Percentiles rank a stretch among this genome's conserved stretches.
phyloP scores from a whole-genome alignment of 2,329 filamentous ascomycete genomes.

The Aspergillus novoparasiticus region DNA sequence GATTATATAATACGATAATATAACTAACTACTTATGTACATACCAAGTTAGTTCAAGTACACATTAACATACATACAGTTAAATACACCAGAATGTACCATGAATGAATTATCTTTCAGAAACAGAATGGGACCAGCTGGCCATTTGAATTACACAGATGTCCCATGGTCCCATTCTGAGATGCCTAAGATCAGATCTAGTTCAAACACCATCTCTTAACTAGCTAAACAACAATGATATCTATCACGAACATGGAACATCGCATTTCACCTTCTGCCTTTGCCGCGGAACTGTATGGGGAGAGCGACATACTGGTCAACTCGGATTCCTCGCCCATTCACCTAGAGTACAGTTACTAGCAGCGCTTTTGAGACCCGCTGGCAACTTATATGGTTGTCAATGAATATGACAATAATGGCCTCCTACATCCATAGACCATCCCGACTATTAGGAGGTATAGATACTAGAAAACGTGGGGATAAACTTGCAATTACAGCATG shows the following conservation, averaged over 20 bases:
- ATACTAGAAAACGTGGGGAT: neutral
- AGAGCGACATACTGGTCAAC: neutral
- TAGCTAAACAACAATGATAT: neutral
- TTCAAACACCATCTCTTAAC: neutral
- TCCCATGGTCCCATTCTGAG: neutral
- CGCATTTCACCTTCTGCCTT: neutral
- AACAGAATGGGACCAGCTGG: neutral
- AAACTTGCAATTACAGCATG: slow-evolving; percentile 12
- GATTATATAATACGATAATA: slow-evolving; percentile 20
- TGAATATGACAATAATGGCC: neutral
- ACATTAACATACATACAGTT: neutral
- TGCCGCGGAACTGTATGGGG: neutral
- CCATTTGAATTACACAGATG: neutral
- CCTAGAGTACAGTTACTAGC: neutral
- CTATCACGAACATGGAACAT: neutral
- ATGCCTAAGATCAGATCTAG: neutral
- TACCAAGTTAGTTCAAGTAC: too few relatives aligned
- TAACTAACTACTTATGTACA: too few relatives aligned
- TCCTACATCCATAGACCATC: slow-evolving; percentile 14
- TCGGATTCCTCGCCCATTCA: neutral
- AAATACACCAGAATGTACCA: neutral
- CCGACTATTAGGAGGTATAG: neutral
- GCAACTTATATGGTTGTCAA: neutral
- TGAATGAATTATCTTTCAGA: neutral
- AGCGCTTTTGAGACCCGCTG: neutral